Evolutionary conservation across 441 rosid genomes (phyloP), one percentile per base, ranked within the genome.

Genomic region (Pelargonium citronellum): DNA sequence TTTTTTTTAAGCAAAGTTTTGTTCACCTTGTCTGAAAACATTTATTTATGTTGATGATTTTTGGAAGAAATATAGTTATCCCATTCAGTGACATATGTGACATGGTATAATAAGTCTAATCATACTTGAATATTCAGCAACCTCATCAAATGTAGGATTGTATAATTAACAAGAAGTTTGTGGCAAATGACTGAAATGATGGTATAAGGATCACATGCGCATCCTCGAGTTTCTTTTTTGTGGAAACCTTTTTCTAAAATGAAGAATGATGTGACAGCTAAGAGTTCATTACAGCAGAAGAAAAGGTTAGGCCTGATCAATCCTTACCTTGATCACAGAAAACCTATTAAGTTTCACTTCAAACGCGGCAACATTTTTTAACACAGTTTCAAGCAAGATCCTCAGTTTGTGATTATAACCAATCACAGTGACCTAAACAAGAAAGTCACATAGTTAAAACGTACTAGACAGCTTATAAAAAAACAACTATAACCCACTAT

Each of bases 381-480:
- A 61, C 53, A 94, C 67, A 60, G 87, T 85, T 81, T 89, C 92
- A 76, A 94, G 79, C 41, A 94, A 80, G 80, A 86, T 84, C 80
- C 84, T 84, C 79, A 94, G 68, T 77, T 90, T 94, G 82, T 91
- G 87, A 83, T 90, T 91, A 78, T 89, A 91, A 70, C 99, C 97
- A 73, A 77, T 49, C 79, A 95, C 72, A 43, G 79, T 81, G 58
- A 91, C 91, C 96, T 95, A 69, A 69, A 68, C 19, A 67, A 66
- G 69, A 73, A 69, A 74, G 74, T 27, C 46, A 70, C 19, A 71
- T n/a, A 53, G 47, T 53, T 49, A 75, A 64, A 12, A 66, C 1
- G 62, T 65, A 34, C 64, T 67, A 16, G 43, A 69, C 0, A 67
- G 22, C 62, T 20, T 0, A 67, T 27, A 34, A 34, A 27, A 62